Evolutionary conservation across 2,329 filamentous ascomycete genomes (phyloP), one percentile per base, ranked within the genome.

Genomic region (Xylaria multiplex): DNA sequence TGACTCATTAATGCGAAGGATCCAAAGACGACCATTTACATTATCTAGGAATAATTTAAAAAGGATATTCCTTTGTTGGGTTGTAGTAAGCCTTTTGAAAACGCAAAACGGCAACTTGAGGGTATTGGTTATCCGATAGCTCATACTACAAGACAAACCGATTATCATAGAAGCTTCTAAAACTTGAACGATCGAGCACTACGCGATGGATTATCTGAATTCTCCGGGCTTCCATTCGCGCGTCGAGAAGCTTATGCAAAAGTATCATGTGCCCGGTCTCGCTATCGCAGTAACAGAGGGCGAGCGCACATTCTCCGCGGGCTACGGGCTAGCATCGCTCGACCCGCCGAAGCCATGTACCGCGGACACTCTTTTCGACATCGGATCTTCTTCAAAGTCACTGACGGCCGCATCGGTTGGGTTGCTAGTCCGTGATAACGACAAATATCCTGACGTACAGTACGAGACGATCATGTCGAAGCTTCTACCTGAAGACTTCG

Each of bases 351-450:
- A 48, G 68, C 74, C 56, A 49, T 77, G 66, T 65, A 76, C 63
- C 59, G 66, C 65, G 8, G 75, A 68, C 62, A 76, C 67, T 62
- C 68, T 71, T 56, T 78, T 75, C 61, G 75, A 68, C 60, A 77
- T 75, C 42, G 73, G 52, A 9, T 78, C 67, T 11, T 74, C 22
- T 71, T 73, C 72, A 7, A 75, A 75, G 56, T 74, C 72, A 8
- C n/a, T 75, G 54, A 74, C 72, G 11, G 72, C 71, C 3, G 71
- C 72, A 0, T 59, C 72, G 0, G 72, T 74, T 19, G 72, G 71
- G 62, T 66, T 78, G 24, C 75, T 77, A 4, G 66, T 78, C 11
- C 73, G 76, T 35, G 73, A 78, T 64, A 65, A 76, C 46, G 67
- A 71, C 6, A 66, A 48, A 35, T 66, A 77, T 64, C 76, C 76